Evolutionary conservation across 2,329 filamentous ascomycete genomes (phyloP), one percentile per base, ranked within the genome.

Genomic region (Pseudocercospora cruenta): DNA sequence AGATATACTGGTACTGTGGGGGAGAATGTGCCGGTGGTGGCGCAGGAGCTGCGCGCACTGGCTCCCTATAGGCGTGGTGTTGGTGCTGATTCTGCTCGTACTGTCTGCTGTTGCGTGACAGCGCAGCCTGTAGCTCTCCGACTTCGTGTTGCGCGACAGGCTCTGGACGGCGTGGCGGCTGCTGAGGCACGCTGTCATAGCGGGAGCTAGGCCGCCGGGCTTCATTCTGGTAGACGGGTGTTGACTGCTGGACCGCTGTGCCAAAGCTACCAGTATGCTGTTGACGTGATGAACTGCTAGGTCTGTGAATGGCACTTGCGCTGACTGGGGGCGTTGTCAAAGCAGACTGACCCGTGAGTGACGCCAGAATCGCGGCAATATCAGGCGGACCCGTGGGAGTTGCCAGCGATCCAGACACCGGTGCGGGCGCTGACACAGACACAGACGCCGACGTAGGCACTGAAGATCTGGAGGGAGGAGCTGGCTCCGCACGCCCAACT

Each of bases 341-440:
- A 19, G 60, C 62, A 43, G 61, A 59, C 24, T 72, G 67, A 6
- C 67, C 69, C 21, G 69, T 72, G 47, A 75, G 60, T 24, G 67
- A 65, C 22, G 73, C 72, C 62, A 76, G 36, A 28, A 77, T 77
- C 9, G 74, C 73, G 47, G 74, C 68, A 36, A 76, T 75, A 51
- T 76, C 73, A 14, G 69, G 69, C 51, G 69, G 70, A 9, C 61
- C 65, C 10, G 60, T 60, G 8, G 65, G 57, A 21, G 64, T 60
- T 28, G 49, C 21, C 39, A 53, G 39, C 60, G 62, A 39, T n/a
- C 54, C 26, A 33, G 16, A 53, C n/a, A 43, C 39, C 8, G 39
- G n/a, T 43, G 16, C 39, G 16, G 39, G 39, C 39, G n/a, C 39
- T 43, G 39, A 36, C 33, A 36, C 33, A 36, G 14, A 16, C 33